These are phyloP conservation scores for Pleurotus pulmonarius DNA, from an alignment of 768 basidiomycete genomes.

Conservation along the genomic window DNA sequence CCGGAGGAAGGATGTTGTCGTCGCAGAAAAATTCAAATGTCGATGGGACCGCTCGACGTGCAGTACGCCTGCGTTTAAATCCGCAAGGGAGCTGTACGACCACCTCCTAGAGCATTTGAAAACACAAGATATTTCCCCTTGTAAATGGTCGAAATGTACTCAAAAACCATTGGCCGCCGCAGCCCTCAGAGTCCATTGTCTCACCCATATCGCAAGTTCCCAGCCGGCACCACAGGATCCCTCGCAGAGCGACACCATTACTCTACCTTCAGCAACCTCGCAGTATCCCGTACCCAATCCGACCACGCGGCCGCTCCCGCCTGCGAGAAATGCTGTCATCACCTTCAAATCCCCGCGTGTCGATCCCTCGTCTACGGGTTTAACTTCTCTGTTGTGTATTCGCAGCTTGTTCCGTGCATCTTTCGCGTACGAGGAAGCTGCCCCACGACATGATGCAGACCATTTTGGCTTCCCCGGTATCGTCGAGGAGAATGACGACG, in stretches of 20 bases:
- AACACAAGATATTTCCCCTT: conserved; percentile 30
- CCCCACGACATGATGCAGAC: conserved; percentile 73
- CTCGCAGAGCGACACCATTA: conserved; percentile 71
- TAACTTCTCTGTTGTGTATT: conserved; percentile 78
- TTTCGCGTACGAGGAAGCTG: conserved; percentile 65
- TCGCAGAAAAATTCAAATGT: conserved; percentile 68
- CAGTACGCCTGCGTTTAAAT: conserved; percentile 37
- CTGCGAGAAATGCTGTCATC: conserved; percentile 60
- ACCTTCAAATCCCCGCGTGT: conserved; percentile 52
- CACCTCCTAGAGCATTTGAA: conserved; percentile 62
- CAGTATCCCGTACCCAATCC: conserved; percentile 59
- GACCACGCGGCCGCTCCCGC: conserved; percentile 67
- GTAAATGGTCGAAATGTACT: conserved; percentile 72
- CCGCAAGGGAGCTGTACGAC: conserved; percentile 66
- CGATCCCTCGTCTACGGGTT: conserved; percentile 69
- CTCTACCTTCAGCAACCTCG: conserved; percentile 52
- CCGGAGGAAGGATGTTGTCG: conserved; percentile 53
- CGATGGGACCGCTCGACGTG: conserved; percentile 71
- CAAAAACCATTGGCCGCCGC: conserved; percentile 41
- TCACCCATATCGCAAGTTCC: conserved; percentile 70
- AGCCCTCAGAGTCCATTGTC: conserved; percentile 60
- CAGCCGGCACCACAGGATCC: conserved; percentile 57
- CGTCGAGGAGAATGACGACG: conserved; percentile 64
- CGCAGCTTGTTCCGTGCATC: conserved; percentile 81
- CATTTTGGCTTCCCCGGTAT: conserved; percentile 90